A percentile compares a stretch with the other conserved stretches of the same genome.
Conservation (phyloP, 768 basidiomycete genomes). For the Podaxis sp. region DNA sequence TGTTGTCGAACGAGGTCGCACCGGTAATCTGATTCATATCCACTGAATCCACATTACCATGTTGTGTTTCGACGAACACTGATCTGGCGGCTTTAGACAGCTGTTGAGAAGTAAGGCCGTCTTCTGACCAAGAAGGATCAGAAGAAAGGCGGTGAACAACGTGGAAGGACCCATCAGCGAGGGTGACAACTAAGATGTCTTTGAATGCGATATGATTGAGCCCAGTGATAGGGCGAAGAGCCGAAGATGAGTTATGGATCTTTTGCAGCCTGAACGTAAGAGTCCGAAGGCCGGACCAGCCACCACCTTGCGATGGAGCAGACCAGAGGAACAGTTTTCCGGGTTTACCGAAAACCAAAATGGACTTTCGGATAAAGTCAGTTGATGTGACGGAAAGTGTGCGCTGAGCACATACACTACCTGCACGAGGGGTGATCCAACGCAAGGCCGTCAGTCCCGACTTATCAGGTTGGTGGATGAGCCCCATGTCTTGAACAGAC, state of each 20-base stretch:
- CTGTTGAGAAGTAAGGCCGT: slow-evolving; percentile 33
- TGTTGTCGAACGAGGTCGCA: slow-evolving; percentile 55
- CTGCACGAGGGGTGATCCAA: slow-evolving; percentile 48
- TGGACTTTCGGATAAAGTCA: slow-evolving; percentile 35
- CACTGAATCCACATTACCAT: slow-evolving; percentile 34
- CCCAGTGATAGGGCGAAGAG: slow-evolving; percentile 60
- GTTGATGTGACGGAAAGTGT: neutral
- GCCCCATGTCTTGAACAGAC: slow-evolving; percentile 27
- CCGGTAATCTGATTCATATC: slow-evolving; percentile 66
- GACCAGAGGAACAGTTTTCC: slow-evolving; percentile 64
- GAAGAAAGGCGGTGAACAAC: slow-evolving; percentile 51
- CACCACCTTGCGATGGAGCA: slow-evolving; percentile 21
- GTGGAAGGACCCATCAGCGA: slow-evolving; percentile 74
- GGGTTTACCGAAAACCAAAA: slow-evolving; percentile 60
- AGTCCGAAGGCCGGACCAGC: slow-evolving; percentile 51
- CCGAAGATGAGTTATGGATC: slow-evolving; percentile 57
- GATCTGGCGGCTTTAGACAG: slow-evolving; percentile 52
- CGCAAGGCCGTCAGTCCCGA: slow-evolving; percentile 50
- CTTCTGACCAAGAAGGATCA: slow-evolving; percentile 34
- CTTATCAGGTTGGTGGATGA: slow-evolving; percentile 38
- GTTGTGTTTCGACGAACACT: slow-evolving; percentile 50
- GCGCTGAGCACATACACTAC: slow-evolving; percentile 34
- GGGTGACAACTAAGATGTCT: slow-evolving; percentile 57
- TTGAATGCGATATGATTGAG: slow-evolving; percentile 47
- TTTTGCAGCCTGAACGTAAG: slow-evolving; percentile 47